phyloP scores from a whole-genome alignment of 768 basidiomycete genomes.

The Leccinum rimulosum region DNA sequence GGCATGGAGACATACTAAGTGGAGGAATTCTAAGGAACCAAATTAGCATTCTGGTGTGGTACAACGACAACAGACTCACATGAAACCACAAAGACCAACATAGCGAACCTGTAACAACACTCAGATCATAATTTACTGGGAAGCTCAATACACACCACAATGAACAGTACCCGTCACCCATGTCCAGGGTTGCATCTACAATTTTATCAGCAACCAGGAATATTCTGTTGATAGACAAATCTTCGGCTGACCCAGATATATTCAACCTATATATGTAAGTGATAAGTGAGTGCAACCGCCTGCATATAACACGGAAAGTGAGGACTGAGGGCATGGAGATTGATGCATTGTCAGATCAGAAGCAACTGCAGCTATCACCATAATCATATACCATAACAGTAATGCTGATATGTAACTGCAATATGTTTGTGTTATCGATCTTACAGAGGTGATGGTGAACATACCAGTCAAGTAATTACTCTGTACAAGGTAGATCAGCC shows the following conservation, averaged over 20 bases:
- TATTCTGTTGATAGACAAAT: neutral
- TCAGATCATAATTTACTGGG: neutral
- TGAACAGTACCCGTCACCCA: conserved; percentile 8
- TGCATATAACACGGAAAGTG: neutral
- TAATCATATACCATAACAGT: neutral
- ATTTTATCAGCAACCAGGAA: neutral
- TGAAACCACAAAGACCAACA: neutral
- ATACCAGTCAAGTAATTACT: neutral
- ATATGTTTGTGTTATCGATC: neutral
- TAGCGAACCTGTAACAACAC: conserved; percentile 9
- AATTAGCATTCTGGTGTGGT: neutral
- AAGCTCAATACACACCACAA: conserved; percentile 2
- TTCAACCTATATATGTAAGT: neutral
- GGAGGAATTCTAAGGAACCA: neutral
- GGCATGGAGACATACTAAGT: too few relatives aligned
- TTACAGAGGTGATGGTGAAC: neutral
- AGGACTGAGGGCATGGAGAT: neutral
- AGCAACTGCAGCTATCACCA: neutral
- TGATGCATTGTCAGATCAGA: neutral
- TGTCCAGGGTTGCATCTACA: conserved; percentile 7
- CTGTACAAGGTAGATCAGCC: neutral
- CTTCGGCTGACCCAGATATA: neutral
- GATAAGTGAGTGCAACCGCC: neutral
- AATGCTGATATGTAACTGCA: neutral
- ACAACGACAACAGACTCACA: neutral